Base-by-base conservation (phyloP, 192 early-diverging fungal species). In the Umbelopsis isabellina region DNA sequence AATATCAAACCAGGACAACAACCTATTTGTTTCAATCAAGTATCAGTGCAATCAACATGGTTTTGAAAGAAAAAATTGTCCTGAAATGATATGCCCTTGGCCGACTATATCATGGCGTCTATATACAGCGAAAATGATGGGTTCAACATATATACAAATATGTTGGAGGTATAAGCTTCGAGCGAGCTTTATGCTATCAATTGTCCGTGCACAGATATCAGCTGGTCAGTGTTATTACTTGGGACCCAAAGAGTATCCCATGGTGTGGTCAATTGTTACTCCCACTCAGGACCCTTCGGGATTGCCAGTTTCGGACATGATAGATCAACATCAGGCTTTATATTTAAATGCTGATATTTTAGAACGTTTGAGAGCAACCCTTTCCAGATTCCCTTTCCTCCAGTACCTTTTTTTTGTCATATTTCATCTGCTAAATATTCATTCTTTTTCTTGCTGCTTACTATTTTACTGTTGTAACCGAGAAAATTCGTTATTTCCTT, bases 181-280 rank as follows among this genome's bases (percentile, higher is more conserved):
- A 1, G 37, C 6, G 2, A 5, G 37, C 5, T 30, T 9, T 41
- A 41, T 41, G 37, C 37, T 41, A 41, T 41, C 37, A 41, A 61
- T 61, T 61, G 55, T 61, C 55, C 30, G 55, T 61, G 55, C 55
- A 61, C 51, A 23, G 27, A 61, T 30, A 61, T 61, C 55, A 61
- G 27, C 55, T 61, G 55, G 53, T 30, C 53, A 58, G 16, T 58
- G 33, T 58, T 49, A 5, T 49, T 49, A 3, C 48, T 49, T 30
- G 53, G 55, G 55, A 16, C 33, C 55, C 30, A 30, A 61, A 23
- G 6, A 15, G 3, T 37, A 35, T 61, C 23, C 9, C 53, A 58
- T 33, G 53, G 53, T 30, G 55, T 61, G 55, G 55, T 61, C 23
- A 27, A 35, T 25, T 25, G 51, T 11, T 12, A 53, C 12, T 35